A percentile compares a stretch with the other conserved stretches of the same genome.
These are phyloP conservation scores for Ganoderma sinense DNA, from an alignment of 1,284 basidiomycete species.

Conservation along the genomic window DNA sequence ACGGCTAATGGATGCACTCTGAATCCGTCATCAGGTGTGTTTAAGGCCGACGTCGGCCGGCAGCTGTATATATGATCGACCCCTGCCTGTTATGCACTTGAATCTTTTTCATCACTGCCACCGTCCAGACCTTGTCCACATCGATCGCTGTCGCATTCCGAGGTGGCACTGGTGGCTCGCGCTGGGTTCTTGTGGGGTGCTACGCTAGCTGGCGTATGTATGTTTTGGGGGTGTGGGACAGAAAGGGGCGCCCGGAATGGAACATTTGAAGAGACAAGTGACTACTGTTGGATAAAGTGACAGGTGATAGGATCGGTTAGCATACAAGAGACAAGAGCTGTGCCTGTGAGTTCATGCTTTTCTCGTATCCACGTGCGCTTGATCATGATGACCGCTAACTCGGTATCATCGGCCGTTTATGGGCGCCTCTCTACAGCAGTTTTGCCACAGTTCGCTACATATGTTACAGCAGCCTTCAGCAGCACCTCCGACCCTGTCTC, in stretches of 20 bases:
- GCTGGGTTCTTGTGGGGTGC: not conserved
- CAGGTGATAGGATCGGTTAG: conserved; percentile 31
- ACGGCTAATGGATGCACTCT: conserved; percentile 39
- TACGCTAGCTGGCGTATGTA: not conserved
- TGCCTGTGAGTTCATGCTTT: conserved; percentile 41
- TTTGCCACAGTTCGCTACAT: conserved; percentile 13
- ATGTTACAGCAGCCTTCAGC: not conserved
- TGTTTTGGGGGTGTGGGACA: conserved; percentile 16
- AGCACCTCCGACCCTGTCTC: conserved; percentile 10
- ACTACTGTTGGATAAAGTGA: conserved; percentile 11
- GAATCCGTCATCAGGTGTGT: conserved; percentile 37
- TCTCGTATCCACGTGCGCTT: conserved; percentile 24
- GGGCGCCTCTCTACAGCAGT: conserved; percentile 38
- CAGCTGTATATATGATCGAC: conserved; percentile 30
- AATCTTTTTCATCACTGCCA: conserved; percentile 29
- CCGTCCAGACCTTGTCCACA: conserved; percentile 10
- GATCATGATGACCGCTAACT: conserved; percentile 30
- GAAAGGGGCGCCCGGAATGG: conserved; percentile 17
- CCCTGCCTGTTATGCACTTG: conserved; percentile 23
- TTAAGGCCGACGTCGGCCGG: conserved; percentile 41
- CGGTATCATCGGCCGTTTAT: conserved; percentile 38
- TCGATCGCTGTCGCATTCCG: conserved; percentile 10
- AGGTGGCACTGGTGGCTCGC: not conserved
- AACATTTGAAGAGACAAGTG: conserved; percentile 7
- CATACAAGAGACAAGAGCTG: conserved; percentile 32